Evolutionary conservation across 345 rosid genomes (phyloP).

Genomic region (Salix udensis): DNA sequence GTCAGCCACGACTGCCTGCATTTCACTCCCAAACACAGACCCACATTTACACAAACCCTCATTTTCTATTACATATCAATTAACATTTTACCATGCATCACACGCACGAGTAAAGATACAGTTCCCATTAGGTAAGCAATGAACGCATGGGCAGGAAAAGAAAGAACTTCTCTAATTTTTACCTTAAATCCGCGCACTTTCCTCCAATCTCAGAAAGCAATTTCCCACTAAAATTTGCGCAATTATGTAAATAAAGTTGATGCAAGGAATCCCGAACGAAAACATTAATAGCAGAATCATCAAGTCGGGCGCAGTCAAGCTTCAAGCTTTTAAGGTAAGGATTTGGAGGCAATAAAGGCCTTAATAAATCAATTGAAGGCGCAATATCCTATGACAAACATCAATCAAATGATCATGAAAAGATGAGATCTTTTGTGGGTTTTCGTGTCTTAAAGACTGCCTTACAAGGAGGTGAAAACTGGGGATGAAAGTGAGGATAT

Average conservation of each 20-base stretch:
- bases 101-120: too few species aligned
- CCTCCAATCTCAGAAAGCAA: slow-evolving; percentile 74
- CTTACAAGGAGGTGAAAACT: slow-evolving; percentile 67
- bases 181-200: slow-evolving; percentile 70
- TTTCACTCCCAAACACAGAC: background rate
- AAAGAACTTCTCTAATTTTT: background rate
- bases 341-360: slow-evolving; percentile 68
- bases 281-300: slow-evolving; percentile 53
- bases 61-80: background rate
- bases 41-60: background rate
- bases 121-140: background rate
- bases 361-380: slow-evolving; percentile 48
- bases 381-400: slow-evolving; percentile 46
- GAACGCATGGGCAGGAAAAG: background rate
- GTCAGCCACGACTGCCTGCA: background rate
- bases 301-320: slow-evolving; percentile 70
- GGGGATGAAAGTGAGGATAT: slow-evolving; percentile 72
- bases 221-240: slow-evolving; percentile 68
- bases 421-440: background rate
- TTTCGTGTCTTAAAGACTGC: background rate
- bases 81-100: background rate
- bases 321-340: slow-evolving; percentile 64
- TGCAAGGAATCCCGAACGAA: slow-evolving; percentile 56
- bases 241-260: slow-evolving; percentile 68
- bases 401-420: background rate